phyloP scores from a whole-genome alignment of 371 early-diverging fungal genomes.

The Rozella allomycis region DNA sequence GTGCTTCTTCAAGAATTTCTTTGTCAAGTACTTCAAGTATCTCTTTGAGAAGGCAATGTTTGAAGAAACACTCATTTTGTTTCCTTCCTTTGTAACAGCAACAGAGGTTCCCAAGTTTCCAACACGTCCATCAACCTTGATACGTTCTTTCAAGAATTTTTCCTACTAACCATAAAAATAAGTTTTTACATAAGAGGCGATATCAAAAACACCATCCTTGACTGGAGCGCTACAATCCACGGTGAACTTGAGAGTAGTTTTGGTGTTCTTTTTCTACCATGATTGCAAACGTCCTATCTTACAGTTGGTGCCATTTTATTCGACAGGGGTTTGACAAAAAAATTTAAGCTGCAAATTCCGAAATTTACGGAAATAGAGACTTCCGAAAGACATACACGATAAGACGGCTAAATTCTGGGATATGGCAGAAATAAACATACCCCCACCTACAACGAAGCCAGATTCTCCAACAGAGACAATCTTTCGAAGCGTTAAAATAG shows the following conservation, averaged over 20 bases:
- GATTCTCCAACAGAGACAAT: too few species aligned
- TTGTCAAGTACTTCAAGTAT: conserved; percentile 96
- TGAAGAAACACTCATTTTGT: conserved; percentile 47
- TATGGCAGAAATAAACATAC: too few species aligned
- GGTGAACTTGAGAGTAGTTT: conserved; percentile 37
- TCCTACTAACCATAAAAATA: conserved; percentile 20
- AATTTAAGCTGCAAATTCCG: too few species aligned
- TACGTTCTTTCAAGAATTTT: conserved; percentile 90
- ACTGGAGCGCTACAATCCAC: conserved; percentile 86
- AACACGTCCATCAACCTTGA: conserved; percentile 92
- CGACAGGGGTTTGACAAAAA: too few species aligned
- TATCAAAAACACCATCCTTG: conserved; percentile 87
- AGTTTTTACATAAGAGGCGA: conserved; percentile 58
- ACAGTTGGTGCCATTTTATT: too few species aligned
- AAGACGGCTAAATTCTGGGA: too few species aligned
- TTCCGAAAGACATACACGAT: too few species aligned
- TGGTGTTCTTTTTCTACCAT: too few species aligned
- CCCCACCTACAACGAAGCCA: too few species aligned
- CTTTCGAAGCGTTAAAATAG: too few species aligned
- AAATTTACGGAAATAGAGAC: too few species aligned
- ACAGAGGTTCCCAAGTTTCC: conserved; percentile 80
- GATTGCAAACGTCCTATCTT: too few species aligned
- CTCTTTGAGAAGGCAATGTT: conserved; percentile 79
- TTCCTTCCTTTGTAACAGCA: conserved; percentile 33
- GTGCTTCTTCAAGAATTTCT: conserved; percentile 98